Evolutionary conservation across 1,284 basidiomycete species (phyloP), one percentile per base, ranked within the genome.

Genomic region (Tylopilus orsonianus): DNA sequence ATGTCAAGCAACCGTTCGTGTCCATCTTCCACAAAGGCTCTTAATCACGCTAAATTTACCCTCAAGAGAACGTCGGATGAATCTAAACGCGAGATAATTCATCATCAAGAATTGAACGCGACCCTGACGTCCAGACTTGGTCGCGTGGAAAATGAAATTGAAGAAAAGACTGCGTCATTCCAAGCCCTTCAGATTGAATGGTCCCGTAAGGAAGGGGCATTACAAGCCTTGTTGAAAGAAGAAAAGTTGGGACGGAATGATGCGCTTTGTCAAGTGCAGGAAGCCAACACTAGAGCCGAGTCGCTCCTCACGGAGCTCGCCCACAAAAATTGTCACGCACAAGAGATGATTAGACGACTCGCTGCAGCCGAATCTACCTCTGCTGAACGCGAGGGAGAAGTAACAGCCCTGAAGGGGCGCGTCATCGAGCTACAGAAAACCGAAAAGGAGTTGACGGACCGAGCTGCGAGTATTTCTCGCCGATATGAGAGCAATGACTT

Each of bases 401-500:
- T 62, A 20, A 50, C 50, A 23, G 42, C 45, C 5, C 44, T 71
- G 48, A 59, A 58, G 26, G 45, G 32, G 18, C 64, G 59, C 38
- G 44, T 72, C 19, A 24, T 48, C 37, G 61, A 69, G 29, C 41
- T 71, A 24, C 67, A 71, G 49, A 55, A 44, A 20, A 55, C 56
- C 44, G 60, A 66, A 51, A 56, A 55, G 42, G 52, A 46, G 37
- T 47, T 68, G 43, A 50, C 52, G 46, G 53, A 61, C 39, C 54
- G 66, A 41, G 60, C 61, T 9, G 48, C 34, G 35, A 67, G 48
- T 14, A 60, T 75, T 46, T 67, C 60, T 42, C 52, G 51, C 44
- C 64, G 75, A 44, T 74, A 78, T 47, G 61, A 71, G 49, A 59
- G 56, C 12, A 68, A 71, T 23, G 64, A 73, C 45, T 50, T 81